A percentile compares a stretch with the other conserved stretches of the same genome.
Conservation (phyloP, 148 eudicot genomes). For the Selenicereus undatus region DNA sequence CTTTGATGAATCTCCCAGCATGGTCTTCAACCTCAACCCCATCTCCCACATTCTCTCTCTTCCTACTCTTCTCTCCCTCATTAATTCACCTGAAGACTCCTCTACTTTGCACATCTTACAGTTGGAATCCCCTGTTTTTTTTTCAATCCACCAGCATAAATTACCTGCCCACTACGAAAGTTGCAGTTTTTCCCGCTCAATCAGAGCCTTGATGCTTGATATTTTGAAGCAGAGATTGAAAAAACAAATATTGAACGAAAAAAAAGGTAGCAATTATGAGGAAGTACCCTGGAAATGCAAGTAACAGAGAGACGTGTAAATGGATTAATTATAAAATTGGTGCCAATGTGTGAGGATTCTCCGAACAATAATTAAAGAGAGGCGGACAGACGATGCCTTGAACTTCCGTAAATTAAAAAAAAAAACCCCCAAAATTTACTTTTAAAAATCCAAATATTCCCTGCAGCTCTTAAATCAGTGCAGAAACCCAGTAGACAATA, state of each 20-base stretch:
- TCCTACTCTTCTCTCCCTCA: conserved; percentile 17
- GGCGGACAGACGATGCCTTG: neutral
- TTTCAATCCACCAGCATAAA: neutral
- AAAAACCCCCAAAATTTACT: neutral
- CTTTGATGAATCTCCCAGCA: conserved; percentile 23
- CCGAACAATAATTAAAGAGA: neutral
- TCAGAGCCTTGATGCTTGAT: neutral
- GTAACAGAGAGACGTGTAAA: neutral
- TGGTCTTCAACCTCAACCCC: conserved; percentile 40
- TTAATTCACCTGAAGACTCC: conserved; percentile 25
- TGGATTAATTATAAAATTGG: neutral
- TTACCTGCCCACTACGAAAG: neutral
- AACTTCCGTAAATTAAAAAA: neutral
- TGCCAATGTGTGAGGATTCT: neutral
- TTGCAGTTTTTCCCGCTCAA: conserved; percentile 28
- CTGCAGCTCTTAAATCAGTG: neutral
- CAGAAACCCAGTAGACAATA: neutral
- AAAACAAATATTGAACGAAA: neutral
- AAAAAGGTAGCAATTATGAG: neutral
- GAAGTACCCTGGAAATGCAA: conserved; percentile 1
- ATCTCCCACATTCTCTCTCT: conserved; percentile 25
- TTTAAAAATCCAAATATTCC: neutral
- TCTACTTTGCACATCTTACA: conserved; percentile 48
- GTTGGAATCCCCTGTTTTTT: conserved; percentile 13
- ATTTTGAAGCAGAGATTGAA: neutral